A percentile compares a stretch with the other conserved stretches of the same genome.
phyloP scores from a whole-genome alignment of 345 rosid species.

The Eucalyptus cloeziana region DNA sequence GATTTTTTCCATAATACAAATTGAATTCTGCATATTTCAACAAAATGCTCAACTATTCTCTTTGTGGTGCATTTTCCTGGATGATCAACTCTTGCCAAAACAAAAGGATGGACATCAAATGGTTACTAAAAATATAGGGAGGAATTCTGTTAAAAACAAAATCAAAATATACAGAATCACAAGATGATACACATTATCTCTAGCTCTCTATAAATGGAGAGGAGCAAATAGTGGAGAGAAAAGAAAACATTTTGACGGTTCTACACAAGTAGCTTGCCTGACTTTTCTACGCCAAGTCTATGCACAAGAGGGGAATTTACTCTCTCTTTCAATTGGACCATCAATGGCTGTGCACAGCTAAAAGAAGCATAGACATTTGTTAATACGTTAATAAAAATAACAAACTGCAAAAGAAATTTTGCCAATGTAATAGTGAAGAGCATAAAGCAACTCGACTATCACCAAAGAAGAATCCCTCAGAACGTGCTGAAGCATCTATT shows the following conservation, averaged over 20 bases:
- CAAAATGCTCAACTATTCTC: no score
- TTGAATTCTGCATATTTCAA: no score
- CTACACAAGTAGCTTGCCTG: neutral
- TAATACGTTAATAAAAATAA: no score
- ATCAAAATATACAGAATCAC: no score
- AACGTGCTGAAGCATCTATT: rapidly evolving
- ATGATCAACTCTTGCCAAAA: no score
- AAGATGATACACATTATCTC: neutral
- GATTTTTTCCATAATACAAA: no score
- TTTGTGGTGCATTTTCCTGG: no score
- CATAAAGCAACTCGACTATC: rapidly evolving
- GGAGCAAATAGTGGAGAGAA: neutral
- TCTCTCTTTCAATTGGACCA: neutral
- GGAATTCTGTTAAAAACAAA: no score
- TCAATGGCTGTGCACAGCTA: neutral
- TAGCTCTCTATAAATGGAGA: neutral
- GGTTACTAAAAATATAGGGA: no score
- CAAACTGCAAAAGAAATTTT: no score
- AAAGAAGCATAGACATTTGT: neutral
- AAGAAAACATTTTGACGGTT: neutral
- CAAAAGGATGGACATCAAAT: no score
- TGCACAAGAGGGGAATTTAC: neutral
- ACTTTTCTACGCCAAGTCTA: neutral
- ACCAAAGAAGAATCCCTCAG: rapidly evolving
- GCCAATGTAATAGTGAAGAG: no score